Evolutionary conservation across 2,329 filamentous ascomycete species (phyloP).

Genomic region (Hirsutella thompsonii): DNA sequence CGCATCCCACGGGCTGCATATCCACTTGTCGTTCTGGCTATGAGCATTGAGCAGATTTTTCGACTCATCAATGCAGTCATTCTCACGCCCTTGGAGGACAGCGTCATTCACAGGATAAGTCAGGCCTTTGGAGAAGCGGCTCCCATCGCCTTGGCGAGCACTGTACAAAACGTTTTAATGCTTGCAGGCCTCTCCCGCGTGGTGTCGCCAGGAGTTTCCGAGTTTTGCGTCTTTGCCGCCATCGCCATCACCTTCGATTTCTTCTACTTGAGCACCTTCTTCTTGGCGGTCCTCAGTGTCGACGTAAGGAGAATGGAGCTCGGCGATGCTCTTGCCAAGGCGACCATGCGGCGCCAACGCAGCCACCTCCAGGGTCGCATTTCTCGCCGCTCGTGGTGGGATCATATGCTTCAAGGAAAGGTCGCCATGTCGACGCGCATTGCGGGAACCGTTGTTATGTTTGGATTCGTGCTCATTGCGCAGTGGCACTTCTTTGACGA

Average conservation of each 20-base stretch:
- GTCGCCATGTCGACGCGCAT: constrained; percentile 59
- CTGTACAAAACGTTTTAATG: constrained; percentile 55
- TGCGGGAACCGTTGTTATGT: constrained; percentile 59
- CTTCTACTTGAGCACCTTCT: constrained; percentile 68
- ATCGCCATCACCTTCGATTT: constrained; percentile 67
- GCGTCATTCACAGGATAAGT: constrained; percentile 55
- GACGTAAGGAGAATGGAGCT: constrained; percentile 68
- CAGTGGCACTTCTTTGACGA: constrained; percentile 69
- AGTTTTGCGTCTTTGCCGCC: constrained; percentile 64
- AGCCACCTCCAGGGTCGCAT: constrained; percentile 10
- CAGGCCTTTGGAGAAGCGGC: constrained; percentile 63
- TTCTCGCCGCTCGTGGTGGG: constrained; percentile 33
- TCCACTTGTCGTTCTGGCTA: constrained; percentile 61
- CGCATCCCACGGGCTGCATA: constrained; percentile 63
- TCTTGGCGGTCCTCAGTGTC: constrained; percentile 65
- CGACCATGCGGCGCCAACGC: constrained; percentile 28
- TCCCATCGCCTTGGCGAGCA: constrained; percentile 54
- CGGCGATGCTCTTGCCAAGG: constrained; percentile 54
- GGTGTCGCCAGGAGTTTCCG: constrained; percentile 57
- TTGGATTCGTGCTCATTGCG: constrained; percentile 58
- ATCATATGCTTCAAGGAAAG: constrained; percentile 49
- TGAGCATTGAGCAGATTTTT: constrained; percentile 70
- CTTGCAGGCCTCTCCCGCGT: constrained; percentile 52
- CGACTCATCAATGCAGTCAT: constrained; percentile 68
- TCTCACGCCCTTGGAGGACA: constrained; percentile 54